Conservation (phyloP, 768 basidiomycete species). For the Auriscalpium vulgare region DNA sequence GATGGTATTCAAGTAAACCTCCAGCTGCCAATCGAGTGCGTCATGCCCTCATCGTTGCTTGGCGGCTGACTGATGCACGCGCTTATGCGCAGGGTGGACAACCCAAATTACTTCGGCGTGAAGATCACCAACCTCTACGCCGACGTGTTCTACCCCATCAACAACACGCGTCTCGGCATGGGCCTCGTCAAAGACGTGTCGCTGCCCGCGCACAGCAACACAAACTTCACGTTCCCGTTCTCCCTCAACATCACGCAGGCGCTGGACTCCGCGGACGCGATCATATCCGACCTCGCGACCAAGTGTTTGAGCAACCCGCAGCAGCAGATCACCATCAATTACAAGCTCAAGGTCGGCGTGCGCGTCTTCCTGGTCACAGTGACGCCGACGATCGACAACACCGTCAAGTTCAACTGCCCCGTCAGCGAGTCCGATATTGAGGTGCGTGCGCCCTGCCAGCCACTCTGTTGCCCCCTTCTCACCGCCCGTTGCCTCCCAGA, state of each 20-base stretch:
- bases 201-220: constrained; percentile 41
- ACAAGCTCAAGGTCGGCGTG: constrained; percentile 63
- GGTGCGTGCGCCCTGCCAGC: not conserved
- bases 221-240: constrained; percentile 74
- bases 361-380: constrained; percentile 54
- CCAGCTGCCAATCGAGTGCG: constrained; percentile 9
- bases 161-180: constrained; percentile 58
- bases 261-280: constrained; percentile 40
- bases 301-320: constrained; percentile 45
- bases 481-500: too few relatives aligned
- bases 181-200: constrained; percentile 41
- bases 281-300: constrained; percentile 52
- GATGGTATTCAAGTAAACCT: constrained; percentile 12
- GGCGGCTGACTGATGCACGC: not conserved
- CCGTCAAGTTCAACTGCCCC: constrained; percentile 57
- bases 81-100: constrained; percentile 48
- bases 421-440: not conserved
- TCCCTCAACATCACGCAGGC: constrained; percentile 50
- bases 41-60: constrained; percentile 4
- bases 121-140: constrained; percentile 57
- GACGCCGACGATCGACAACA: constrained; percentile 56
- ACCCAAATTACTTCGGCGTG: constrained; percentile 76
- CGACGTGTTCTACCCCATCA: constrained; percentile 68
- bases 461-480: too few relatives aligned
- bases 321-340: constrained; percentile 48